Evolutionary conservation across 2,329 filamentous ascomycete genomes (phyloP).

Genomic region (Mycosphaerelloides madeirae): DNA sequence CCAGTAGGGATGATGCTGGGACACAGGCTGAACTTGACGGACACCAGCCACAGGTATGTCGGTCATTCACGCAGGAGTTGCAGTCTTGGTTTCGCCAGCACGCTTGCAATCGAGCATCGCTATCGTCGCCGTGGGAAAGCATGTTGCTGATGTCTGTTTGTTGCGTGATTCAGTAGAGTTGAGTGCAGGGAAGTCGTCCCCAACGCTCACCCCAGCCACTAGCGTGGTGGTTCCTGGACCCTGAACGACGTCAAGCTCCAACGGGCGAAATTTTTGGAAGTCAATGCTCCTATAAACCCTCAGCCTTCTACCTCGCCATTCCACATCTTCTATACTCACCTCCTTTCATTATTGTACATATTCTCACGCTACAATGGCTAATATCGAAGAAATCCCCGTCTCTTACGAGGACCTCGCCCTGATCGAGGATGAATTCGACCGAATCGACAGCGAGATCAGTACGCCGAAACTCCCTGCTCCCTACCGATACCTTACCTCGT

Average conservation of each 20-base stretch:
- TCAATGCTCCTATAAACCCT: too few species aligned
- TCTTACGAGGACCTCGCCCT: slow-evolving; percentile 73
- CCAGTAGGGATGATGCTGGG: slow-evolving; percentile 38
- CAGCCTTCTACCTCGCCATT: too few species aligned
- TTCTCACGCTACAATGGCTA: slow-evolving; percentile 9
- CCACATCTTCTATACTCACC: too few species aligned
- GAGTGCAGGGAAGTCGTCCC: neutral
- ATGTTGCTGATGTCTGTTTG: neutral
- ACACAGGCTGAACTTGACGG: slow-evolving; percentile 40
- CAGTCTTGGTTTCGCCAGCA: slow-evolving; percentile 34
- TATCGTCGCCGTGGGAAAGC: too few species aligned
- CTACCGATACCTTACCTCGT: neutral
- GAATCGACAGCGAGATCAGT: slow-evolving; percentile 79
- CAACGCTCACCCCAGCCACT: neutral
- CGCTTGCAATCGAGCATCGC: slow-evolving; percentile 12
- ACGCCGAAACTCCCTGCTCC: slow-evolving; percentile 37
- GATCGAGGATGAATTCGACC: slow-evolving; percentile 78
- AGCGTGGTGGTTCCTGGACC: neutral
- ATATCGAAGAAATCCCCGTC: slow-evolving; percentile 34
- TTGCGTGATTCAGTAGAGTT: neutral
- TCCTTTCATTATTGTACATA: too few species aligned
- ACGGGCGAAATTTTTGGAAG: too few species aligned
- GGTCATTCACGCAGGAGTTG: slow-evolving; percentile 26
- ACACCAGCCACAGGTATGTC: slow-evolving; percentile 41
- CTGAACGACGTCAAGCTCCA: neutral